Conservation (phyloP, 176 grass and related monocot genomes). For the Elymus sibiricus region DNA sequence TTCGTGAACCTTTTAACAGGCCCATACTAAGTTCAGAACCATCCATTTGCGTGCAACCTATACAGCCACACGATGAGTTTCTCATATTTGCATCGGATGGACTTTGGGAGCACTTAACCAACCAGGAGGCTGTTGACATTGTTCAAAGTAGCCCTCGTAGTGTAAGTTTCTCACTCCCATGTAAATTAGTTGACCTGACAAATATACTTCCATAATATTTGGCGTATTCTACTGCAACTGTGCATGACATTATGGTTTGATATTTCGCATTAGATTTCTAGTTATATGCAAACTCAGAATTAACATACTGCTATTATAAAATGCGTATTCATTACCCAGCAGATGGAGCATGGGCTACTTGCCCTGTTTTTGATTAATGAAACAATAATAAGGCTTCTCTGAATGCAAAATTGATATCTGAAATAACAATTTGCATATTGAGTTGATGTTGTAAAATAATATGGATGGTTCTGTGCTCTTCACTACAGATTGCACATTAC, state of each 20-base stretch:
- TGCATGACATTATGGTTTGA: not conserved
- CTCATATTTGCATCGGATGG: slow-evolving; percentile 96
- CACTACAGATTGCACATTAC: not conserved
- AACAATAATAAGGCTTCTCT: not conserved
- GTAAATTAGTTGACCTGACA: not conserved
- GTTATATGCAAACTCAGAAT: not conserved
- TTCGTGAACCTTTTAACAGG: slow-evolving; percentile 75
- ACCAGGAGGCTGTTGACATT: slow-evolving; percentile 96
- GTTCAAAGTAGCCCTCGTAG: slow-evolving; percentile 53
- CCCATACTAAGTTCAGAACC: slow-evolving; percentile 87
- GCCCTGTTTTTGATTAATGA: not conserved
- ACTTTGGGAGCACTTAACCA: slow-evolving; percentile 92
- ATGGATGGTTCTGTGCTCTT: not conserved
- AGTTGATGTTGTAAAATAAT: not conserved
- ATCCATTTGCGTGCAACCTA: slow-evolving; percentile 56
- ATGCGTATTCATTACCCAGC: not conserved
- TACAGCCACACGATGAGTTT: slow-evolving; percentile 83
- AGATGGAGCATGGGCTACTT: not conserved
- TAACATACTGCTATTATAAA: not conserved
- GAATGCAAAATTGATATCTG: not conserved
- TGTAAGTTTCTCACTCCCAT: slow-evolving; percentile 42
- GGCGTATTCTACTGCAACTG: not conserved
- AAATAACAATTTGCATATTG: not conserved
- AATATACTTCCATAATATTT: not conserved
- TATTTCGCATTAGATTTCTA: not conserved